Conservation (phyloP, 1,284 basidiomycete genomes). For the Leccinum fallax region DNA sequence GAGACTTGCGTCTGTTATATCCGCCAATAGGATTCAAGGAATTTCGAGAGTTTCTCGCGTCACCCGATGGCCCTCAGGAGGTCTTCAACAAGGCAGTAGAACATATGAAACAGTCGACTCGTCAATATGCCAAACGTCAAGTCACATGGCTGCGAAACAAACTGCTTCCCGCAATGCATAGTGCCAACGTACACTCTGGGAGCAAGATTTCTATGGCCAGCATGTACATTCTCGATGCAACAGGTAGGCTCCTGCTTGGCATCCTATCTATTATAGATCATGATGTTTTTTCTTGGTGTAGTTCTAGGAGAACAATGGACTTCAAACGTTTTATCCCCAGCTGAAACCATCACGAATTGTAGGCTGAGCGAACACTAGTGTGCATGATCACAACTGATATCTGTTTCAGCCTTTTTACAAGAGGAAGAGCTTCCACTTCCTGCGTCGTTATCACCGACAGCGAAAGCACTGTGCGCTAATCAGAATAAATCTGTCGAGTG, state of each 20-base stretch:
- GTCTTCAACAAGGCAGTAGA: conserved; percentile 66
- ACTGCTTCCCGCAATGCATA: conserved; percentile 74
- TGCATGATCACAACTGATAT: conserved; percentile 2
- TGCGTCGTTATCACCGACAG: conserved; percentile 54
- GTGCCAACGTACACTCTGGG: conserved; percentile 44
- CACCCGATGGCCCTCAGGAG: conserved; percentile 42
- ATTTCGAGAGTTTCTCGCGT: conserved; percentile 69
- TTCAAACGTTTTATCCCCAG: conserved; percentile 52
- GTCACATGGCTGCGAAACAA: conserved; percentile 94
- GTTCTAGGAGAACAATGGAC: conserved; percentile 65
- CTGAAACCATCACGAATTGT: conserved; percentile 55
- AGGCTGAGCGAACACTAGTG: conserved; percentile 12
- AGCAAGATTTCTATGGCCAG: conserved; percentile 32
- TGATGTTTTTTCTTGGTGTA: conserved; percentile 29
- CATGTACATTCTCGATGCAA: conserved; percentile 76
- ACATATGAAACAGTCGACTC: conserved; percentile 84
- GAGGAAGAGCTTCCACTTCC: conserved; percentile 60
- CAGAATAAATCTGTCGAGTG: conserved; percentile 52
- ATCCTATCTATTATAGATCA: not conserved
- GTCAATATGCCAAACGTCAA: conserved; percentile 92
- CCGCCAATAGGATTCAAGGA: conserved; percentile 80
- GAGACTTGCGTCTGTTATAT: conserved; percentile 1
- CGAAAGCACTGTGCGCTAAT: conserved; percentile 51
- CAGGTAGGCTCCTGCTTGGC: conserved; percentile 46
- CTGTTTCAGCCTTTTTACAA: conserved; percentile 61